These are phyloP conservation scores for Plasmodium falciparum DNA, from an alignment of 169 alveolate genomes.

Conservation along the genomic window DNA sequence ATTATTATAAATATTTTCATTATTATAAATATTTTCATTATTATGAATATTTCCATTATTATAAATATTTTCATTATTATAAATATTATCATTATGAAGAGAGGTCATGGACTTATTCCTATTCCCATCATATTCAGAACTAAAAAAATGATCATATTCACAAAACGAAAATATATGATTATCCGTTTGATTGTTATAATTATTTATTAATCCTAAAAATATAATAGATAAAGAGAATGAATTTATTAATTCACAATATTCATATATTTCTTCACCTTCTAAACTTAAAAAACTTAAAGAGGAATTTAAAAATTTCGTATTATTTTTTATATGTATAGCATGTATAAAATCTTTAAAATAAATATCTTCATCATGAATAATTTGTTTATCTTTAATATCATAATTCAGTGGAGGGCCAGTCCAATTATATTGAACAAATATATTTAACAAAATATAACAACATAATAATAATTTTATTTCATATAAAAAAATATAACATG, in stretches of 20 bases:
- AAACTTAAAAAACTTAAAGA: constrained; percentile 56
- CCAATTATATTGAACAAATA: constrained; percentile 73
- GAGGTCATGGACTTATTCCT: neutral
- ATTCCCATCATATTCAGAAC: neutral
- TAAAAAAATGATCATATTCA: constrained; percentile 25
- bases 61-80: neutral
- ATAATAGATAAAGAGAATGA: constrained; percentile 34
- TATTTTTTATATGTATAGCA: constrained; percentile 24
- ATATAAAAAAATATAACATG: constrained; percentile 18
- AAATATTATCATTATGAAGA: neutral
- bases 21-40: neutral
- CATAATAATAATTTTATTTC: constrained; percentile 67
- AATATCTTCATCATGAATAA: neutral
- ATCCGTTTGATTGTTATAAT: constrained; percentile 5
- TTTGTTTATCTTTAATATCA: constrained; percentile 14
- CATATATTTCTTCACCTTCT: constrained; percentile 68
- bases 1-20: too few species aligned
- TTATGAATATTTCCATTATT: neutral
- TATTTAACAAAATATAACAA: constrained; percentile 44
- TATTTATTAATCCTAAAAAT: constrained; percentile 48
- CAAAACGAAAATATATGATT: neutral
- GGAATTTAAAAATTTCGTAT: constrained; percentile 22
- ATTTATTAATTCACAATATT: constrained; percentile 33
- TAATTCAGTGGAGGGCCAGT: constrained; percentile 53
- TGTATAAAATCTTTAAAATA: constrained; percentile 39